Evolutionary conservation across 2,329 filamentous ascomycete species (phyloP), one percentile per base, ranked within the genome.

Genomic region (Aspergillus ibericus): DNA sequence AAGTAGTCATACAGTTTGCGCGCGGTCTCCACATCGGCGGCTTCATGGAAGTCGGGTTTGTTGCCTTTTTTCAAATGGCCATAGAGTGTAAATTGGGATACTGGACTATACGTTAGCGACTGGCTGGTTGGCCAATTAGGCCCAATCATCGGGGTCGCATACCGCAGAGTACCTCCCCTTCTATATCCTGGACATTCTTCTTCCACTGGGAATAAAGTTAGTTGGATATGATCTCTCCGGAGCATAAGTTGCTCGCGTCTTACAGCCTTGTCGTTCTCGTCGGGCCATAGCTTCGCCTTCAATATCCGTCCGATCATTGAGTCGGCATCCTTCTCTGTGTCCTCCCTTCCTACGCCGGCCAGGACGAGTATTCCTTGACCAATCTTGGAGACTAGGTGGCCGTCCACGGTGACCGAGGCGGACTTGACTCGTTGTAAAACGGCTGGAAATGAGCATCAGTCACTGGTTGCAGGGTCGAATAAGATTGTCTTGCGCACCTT

Each of bases 101-200:
- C 93, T 96, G 71, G 15, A 32, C 29, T 53, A 32, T 40, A 35
- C 57, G 63, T 50, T 18, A 49, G 53, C 36, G 25, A 18, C 32
- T 53, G 36, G 27, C 8, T n/a, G 25, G 27, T 55, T 12, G 18
- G 52, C 56, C 29, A 32, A 10, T 8, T 10, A 32, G 4, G 8
- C 29, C 29, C 12, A 32, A 32, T 32, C 29, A 32, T 16, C 9
- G n/a, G 1, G 13, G n/a, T n/a, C 20, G 70, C 83, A 62, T 82
- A 96, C 92, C 93, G 75, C 93, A 98, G n/a, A 99, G 85, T 25
- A 99, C 84, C 74, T 98, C 95, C 52, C 95, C 95, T 46, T 85
- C 82, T 60, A 98, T 93, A 62, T 99, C 95, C 67, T 88, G 83
- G 8, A 99, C 92, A 66, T 83, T 96, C 68, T 84, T 86, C 77